Base-by-base conservation (phyloP, 2,329 filamentous ascomycete species). In the Aspergillus ochraceoroseus region DNA sequence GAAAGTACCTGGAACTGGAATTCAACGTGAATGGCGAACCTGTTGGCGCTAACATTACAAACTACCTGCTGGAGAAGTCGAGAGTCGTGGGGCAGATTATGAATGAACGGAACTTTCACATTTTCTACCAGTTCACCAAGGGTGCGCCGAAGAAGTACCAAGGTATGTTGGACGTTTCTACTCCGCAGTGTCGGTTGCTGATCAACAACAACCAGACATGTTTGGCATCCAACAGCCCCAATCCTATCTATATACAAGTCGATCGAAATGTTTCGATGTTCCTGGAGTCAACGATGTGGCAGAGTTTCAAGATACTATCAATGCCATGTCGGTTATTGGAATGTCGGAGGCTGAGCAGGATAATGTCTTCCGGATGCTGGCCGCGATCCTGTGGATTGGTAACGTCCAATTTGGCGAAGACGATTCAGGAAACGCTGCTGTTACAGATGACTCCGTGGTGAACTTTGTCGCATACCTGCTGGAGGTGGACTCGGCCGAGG, bases 41-140 rank as follows among this genome's bases (percentile, higher is more conserved):
- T 0, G 83, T 95, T 7, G 92, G 92, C 57, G 92, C 92, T 46
- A 92, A 95, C 65, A 95, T 98, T 67, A 95, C 90, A 61, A 98
- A 98, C 66, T 98, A 98, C 61, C 75, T 98, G 15, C 75, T 98
- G 38, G 92, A 98, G 65, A 96, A 96, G 73, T 83, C 87, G 32
- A 79, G 92, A 70, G 92, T 98, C 12, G 88, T 95, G 7, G 88
- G 90, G 11, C 92, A 96, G 70, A 96, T 96, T 54, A 75, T 72
- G 43, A 94, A 95, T 64, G 92, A 98, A 75, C 81, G 92, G 54
- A 96, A 95, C 69, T 98, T 98, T 67, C 92, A 98, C 69, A 96
- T 98, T 58, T 98, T 98, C 66, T 98, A 98, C 69, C 92, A 98
- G 66, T 95, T 96, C 66, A 87, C 92, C 32, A 98, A 96, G 69